These are phyloP conservation scores for Diplosphaera chodatii DNA, from an alignment of 139 green algal genomes.

Conservation along the genomic window DNA sequence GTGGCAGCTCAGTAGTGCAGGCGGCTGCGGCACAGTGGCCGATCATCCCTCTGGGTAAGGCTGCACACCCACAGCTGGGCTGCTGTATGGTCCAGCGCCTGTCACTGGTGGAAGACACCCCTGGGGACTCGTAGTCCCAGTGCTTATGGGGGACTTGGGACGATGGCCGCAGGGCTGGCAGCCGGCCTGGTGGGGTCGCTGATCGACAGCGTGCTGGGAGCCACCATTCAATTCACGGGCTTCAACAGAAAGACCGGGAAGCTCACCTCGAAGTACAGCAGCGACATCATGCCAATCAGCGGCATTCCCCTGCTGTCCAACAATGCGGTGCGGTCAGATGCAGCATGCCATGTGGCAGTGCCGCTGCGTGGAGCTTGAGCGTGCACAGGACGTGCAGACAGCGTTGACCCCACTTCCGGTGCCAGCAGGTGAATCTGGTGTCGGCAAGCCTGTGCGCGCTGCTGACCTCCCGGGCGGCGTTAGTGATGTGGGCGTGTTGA, in stretches of 20 bases:
- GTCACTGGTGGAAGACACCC: too few species aligned
- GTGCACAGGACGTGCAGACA: too few species aligned
- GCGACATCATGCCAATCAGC: constrained; percentile 34
- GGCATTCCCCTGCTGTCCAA: constrained; percentile 42
- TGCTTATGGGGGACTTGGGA: too few species aligned
- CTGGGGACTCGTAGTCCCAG: too few species aligned
- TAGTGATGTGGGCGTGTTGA: not conserved
- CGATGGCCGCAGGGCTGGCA: constrained; percentile 7
- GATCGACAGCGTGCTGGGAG: constrained; percentile 88
- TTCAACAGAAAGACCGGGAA: constrained; percentile 35
- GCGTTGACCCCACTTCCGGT: too few species aligned
- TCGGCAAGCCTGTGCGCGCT: constrained; percentile 28
- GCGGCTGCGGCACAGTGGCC: constrained; percentile 15
- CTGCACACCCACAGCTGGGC: too few species aligned
- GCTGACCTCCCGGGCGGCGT: constrained; percentile 2
- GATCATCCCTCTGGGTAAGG: constrained; percentile 17
- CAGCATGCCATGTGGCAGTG: too few species aligned
- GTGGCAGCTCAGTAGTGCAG: not conserved
- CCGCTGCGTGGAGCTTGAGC: too few species aligned
- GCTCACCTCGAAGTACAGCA: constrained; percentile 23
- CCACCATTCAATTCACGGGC: constrained; percentile 86
- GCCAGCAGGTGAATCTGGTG: constrained; percentile 35
- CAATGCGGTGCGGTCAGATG: constrained; percentile 16
- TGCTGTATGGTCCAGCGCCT: too few species aligned
- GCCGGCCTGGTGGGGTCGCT: constrained; percentile 65